Conservation (phyloP, 192 early-diverging fungal species). For the Chytriomyces sp. region DNA sequence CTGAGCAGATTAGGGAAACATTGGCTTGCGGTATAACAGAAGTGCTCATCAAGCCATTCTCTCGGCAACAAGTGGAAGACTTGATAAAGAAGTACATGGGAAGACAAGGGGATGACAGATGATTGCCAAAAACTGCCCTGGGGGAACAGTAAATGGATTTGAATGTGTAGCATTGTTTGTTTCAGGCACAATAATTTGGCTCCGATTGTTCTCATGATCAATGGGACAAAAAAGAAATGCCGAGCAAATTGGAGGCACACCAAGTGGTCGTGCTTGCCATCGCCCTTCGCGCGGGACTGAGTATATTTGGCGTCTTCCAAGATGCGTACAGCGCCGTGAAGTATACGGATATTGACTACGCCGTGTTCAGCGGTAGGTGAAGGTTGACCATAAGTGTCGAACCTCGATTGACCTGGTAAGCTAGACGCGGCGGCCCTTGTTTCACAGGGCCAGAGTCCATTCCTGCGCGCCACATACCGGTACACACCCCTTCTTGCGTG, state of each 20-base stretch:
- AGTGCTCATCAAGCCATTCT: constrained; percentile 50
- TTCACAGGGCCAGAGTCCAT: constrained; percentile 74
- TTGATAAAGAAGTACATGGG: too few species aligned
- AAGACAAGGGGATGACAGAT: too few species aligned
- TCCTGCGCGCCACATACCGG: constrained; percentile 89
- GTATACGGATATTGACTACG: constrained; percentile 98
- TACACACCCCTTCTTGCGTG: constrained; percentile 96
- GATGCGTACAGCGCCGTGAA: constrained; percentile 88
- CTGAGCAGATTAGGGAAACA: constrained; percentile 49
- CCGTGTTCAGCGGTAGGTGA: constrained; percentile 77
- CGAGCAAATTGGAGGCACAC: too few species aligned
- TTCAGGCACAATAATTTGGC: too few species aligned
- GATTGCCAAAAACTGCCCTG: too few species aligned
- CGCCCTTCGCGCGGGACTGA: constrained; percentile 62
- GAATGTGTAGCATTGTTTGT: too few species aligned
- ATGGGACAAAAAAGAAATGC: not conserved
- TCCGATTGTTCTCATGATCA: too few species aligned
- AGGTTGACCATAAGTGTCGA: too few species aligned
- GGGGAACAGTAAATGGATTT: too few species aligned
- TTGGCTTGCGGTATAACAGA: constrained; percentile 51
- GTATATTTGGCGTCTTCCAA: constrained; percentile 87
- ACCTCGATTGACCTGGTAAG: too few species aligned
- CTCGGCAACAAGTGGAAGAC: constrained; percentile 38
- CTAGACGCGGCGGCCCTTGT: constrained; percentile 86
- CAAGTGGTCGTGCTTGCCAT: not conserved